Evolutionary conservation across 2,329 filamentous ascomycete genomes (phyloP).

Genomic region (Plenodomus lindquistii): DNA sequence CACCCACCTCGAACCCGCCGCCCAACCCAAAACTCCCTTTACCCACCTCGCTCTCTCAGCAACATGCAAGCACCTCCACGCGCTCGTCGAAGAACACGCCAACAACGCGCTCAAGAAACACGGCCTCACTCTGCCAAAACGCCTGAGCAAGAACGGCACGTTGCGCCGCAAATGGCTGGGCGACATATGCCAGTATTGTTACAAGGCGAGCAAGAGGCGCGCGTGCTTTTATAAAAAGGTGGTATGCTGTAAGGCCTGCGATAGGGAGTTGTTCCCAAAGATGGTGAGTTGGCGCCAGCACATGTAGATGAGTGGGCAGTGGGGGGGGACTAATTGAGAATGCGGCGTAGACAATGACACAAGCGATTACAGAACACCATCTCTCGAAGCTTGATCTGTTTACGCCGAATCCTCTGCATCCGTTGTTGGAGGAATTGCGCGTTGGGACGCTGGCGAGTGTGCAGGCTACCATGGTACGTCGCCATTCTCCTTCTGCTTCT

Average conservation of each 20-base stretch:
- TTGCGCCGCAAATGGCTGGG: constrained; percentile 31
- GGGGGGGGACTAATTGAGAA: not conserved
- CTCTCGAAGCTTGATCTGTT: constrained; percentile 41
- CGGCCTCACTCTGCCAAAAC: constrained; percentile 20
- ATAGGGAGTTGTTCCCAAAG: constrained; percentile 30
- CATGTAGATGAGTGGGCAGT: no score
- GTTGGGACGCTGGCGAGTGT: not conserved
- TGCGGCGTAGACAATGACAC: constrained; percentile 34
- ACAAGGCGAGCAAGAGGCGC: constrained; percentile 24
- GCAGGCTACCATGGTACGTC: not conserved
- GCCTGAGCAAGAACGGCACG: constrained; percentile 14
- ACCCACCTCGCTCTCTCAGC: constrained; percentile 31
- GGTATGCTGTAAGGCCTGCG: constrained; percentile 34
- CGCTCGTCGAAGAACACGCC: constrained; percentile 35
- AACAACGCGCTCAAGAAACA: constrained; percentile 30
- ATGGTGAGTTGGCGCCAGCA: constrained; percentile 20
- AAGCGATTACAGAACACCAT: constrained; percentile 18
- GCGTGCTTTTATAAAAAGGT: constrained; percentile 27
- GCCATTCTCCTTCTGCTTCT: no score
- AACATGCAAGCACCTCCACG: constrained; percentile 26
- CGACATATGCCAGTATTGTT: constrained; percentile 33
- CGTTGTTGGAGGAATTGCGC: constrained; percentile 8
- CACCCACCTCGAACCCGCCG: constrained; percentile 19
- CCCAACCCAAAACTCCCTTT: constrained; percentile 2
- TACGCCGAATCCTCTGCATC: constrained; percentile 34